These are phyloP conservation scores for Camellia sinensis DNA, from an alignment of 148 eudicot genomes.

Conservation along the genomic window DNA sequence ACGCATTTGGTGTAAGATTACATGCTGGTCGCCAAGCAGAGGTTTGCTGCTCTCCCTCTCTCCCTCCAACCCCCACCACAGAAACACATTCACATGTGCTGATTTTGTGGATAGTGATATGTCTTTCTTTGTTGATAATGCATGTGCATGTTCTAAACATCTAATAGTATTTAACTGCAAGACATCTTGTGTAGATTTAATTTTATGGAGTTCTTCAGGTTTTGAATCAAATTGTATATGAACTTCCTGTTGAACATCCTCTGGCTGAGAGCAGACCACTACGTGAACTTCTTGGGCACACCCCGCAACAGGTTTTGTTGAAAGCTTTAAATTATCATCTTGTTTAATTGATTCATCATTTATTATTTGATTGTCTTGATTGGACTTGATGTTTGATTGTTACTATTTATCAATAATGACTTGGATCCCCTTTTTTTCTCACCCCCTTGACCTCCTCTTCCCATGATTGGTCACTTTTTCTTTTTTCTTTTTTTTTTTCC, in stretches of 20 bases:
- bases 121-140: neutral
- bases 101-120: neutral
- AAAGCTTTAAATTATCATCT: neutral
- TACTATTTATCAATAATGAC: neutral
- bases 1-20: constrained; percentile 90
- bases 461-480: too few species aligned
- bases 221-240: constrained; percentile 93
- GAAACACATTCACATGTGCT: constrained; percentile 1
- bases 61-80: neutral
- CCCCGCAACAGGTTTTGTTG: constrained; percentile 78
- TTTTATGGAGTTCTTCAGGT: constrained; percentile 48
- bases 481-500: too few species aligned
- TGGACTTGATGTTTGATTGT: neutral
- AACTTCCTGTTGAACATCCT: constrained; percentile 97
- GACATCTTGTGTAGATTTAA: neutral
- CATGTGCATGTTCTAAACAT: neutral
- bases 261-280: constrained; percentile 92
- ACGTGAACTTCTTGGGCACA: constrained; percentile 96
- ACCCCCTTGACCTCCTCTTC: too few species aligned
- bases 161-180: neutral
- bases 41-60: constrained; percentile 37
- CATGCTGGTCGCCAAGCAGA: constrained; percentile 99
- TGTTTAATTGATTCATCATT: constrained; percentile 2
- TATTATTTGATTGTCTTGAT: neutral
- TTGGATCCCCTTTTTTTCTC: too few species aligned